Evolutionary conservation across 2,329 filamentous ascomycete species (phyloP).

Genomic region (Fusarium nisikadoi): DNA sequence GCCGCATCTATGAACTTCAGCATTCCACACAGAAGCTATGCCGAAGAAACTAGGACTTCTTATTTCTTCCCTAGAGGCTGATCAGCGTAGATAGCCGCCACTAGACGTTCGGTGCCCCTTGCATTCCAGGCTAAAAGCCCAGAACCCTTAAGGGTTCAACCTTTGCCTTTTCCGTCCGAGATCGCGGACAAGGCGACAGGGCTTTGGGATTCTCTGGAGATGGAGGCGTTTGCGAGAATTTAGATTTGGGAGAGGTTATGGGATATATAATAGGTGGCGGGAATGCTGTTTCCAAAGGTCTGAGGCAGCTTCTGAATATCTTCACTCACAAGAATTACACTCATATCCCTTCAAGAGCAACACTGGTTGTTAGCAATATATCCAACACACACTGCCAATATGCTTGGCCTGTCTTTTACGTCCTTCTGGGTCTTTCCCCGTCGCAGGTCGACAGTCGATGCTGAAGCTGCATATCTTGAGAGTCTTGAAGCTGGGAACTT

Average conservation of each 20-base stretch:
- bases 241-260: background rate
- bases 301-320: background rate
- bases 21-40: constrained; percentile 23
- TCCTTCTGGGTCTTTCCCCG: constrained; percentile 35
- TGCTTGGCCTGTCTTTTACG: constrained; percentile 37
- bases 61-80: background rate
- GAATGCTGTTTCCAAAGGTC: background rate
- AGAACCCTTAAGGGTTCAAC: constrained; percentile 14
- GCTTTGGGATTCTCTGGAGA: constrained; percentile 11
- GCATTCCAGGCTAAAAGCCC: constrained; percentile 23
- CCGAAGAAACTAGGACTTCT: background rate
- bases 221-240: background rate
- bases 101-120: constrained; percentile 15
- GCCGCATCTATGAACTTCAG: background rate
- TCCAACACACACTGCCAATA: background rate
- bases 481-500: constrained; percentile 32
- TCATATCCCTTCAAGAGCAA: background rate
- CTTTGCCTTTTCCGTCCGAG: constrained; percentile 23
- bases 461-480: constrained; percentile 20
- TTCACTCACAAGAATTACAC: background rate
- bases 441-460: constrained; percentile 27
- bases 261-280: constrained; percentile 7
- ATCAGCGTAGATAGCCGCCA: constrained; percentile 13
- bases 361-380: background rate
- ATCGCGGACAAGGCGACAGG: constrained; percentile 7